phyloP scores from a whole-genome alignment of 2,329 filamentous ascomycete species.

The Penicillium sp. region DNA sequence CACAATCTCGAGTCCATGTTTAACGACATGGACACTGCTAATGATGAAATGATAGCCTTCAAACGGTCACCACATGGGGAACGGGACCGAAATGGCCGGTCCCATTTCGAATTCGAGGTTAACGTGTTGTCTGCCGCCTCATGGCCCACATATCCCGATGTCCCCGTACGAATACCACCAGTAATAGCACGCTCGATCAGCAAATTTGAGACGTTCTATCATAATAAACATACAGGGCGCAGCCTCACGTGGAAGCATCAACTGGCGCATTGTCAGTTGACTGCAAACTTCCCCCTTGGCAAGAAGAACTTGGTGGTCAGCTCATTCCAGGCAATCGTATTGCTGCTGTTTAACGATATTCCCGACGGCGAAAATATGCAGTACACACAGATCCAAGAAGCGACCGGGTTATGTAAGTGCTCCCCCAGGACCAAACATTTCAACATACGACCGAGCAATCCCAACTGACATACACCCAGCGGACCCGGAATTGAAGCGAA shows the following conservation, averaged over 20 bases:
- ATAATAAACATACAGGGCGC: conserved; percentile 82
- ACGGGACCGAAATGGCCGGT: conserved; percentile 61
- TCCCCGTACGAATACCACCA: conserved; percentile 69
- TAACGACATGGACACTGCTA: conserved; percentile 90
- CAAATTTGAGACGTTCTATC: conserved; percentile 82
- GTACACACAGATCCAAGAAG: conserved; percentile 72
- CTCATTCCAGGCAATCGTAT: conserved; percentile 85
- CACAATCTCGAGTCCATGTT: conserved; percentile 99
- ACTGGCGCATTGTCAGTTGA: conserved; percentile 85
- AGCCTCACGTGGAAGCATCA: conserved; percentile 89
- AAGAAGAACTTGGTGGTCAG: conserved; percentile 87
- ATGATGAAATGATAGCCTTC: conserved; percentile 90
- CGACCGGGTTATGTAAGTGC: conserved; percentile 66
- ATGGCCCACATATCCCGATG: conserved; percentile 89
- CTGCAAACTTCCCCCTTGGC: conserved; percentile 74
- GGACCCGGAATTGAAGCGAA: conserved; percentile 78
- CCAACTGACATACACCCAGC: conserved; percentile 45
- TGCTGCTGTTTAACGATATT: conserved; percentile 83
- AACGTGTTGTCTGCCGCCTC: conserved; percentile 87
- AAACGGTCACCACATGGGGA: conserved; percentile 63
- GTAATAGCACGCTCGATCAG: conserved; percentile 74
- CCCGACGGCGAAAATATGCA: conserved; percentile 62
- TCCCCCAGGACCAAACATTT: neutral
- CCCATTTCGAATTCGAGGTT: conserved; percentile 66
- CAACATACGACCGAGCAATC: neutral